Percentiles rank a stretch among this genome's conserved stretches.
Evolutionary conservation across 1,284 basidiomycete species (phyloP).

Genomic region (Leccinum fuscescens): DNA sequence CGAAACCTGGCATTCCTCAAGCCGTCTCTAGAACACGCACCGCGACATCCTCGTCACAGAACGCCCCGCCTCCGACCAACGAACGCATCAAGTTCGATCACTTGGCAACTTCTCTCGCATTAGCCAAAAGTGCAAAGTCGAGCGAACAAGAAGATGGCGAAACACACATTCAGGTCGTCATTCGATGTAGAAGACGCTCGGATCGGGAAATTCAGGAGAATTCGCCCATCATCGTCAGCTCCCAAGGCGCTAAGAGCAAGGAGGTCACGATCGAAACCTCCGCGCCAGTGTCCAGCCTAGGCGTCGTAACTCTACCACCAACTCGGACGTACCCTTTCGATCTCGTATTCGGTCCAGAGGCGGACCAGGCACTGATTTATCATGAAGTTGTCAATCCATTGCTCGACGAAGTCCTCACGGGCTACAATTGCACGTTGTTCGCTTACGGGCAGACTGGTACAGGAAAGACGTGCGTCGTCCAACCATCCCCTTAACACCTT

Average conservation of each 20-base stretch:
- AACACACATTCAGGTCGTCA: constrained; percentile 88
- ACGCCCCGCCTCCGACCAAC: constrained; percentile 11
- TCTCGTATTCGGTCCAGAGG: constrained; percentile 94
- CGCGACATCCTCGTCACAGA: constrained; percentile 18
- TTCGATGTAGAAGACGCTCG: constrained; percentile 80
- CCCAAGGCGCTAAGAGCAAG: constrained; percentile 68
- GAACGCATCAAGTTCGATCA: constrained; percentile 23
- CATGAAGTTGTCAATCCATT: constrained; percentile 91
- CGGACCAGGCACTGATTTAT: constrained; percentile 94
- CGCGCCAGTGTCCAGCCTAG: constrained; percentile 59
- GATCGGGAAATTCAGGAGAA: constrained; percentile 80
- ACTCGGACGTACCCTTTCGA: constrained; percentile 90
- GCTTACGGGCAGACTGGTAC: constrained; percentile 99
- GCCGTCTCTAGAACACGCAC: constrained; percentile 19
- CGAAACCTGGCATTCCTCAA: constrained; percentile 12
- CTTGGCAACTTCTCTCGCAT: constrained; percentile 21
- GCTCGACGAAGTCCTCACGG: constrained; percentile 89
- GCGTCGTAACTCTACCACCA: constrained; percentile 64
- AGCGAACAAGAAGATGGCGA: constrained; percentile 47
- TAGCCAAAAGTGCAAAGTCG: constrained; percentile 16
- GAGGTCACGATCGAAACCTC: constrained; percentile 80
- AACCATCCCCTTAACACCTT: background rate
- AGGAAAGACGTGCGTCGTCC: constrained; percentile 91
- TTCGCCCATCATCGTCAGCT: constrained; percentile 80
- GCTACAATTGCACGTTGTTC: constrained; percentile 98